Percentiles rank a stretch among this genome's conserved stretches.
Evolutionary conservation across 225 moss, liverwort and hornwort species (phyloP).

Genomic region (Antitrichia curtipendula): DNA sequence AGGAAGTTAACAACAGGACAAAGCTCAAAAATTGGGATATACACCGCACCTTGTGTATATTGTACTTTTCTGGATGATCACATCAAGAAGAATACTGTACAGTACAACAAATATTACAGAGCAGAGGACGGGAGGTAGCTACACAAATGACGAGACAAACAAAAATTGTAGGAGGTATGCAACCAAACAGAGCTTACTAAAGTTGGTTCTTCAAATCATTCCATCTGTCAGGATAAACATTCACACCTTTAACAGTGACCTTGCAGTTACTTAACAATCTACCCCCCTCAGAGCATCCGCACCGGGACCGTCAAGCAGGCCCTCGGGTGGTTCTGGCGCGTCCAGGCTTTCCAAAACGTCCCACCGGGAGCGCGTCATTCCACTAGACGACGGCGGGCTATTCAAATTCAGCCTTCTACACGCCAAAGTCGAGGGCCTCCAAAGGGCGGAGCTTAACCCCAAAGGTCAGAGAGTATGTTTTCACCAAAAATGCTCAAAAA

Average conservation of each 20-base stretch:
- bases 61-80: not conserved
- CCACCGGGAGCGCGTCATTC: not conserved
- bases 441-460: no score
- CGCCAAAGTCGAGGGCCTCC: not conserved
- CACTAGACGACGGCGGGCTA: no score
- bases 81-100: not conserved
- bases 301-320: not conserved
- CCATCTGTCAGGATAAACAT: not conserved
- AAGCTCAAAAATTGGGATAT: not conserved
- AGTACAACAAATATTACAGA: not conserved
- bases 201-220: not conserved
- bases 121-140: not conserved
- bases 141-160: not conserved
- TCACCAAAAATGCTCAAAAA: no score
- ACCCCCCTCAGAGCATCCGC: not conserved
- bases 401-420: not conserved
- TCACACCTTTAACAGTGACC: no score
- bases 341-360: not conserved
- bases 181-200: not conserved
- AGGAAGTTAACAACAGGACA: not conserved
- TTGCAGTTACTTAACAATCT: not conserved
- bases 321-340: not conserved
- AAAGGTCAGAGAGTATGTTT: no score
- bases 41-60: not conserved
- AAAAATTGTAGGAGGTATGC: not conserved